These are phyloP conservation scores for Musa balbisiana DNA, from an alignment of 202 grass and related monocot species.

Conservation along the genomic window DNA sequence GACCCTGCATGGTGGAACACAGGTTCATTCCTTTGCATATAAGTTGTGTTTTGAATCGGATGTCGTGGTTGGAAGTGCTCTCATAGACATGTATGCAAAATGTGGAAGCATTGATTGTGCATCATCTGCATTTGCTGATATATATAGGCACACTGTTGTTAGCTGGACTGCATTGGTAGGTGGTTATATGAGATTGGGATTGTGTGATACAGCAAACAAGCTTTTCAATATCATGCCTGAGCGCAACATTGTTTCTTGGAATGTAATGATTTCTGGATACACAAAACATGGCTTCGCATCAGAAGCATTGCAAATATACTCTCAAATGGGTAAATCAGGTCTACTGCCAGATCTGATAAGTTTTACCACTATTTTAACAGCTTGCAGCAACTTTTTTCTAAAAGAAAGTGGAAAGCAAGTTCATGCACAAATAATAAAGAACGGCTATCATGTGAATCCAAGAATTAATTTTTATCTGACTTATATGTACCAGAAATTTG, in stretches of 20 bases:
- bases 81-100: slow-evolving; percentile 23
- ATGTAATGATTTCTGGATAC: slow-evolving; percentile 24
- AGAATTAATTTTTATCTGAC: background rate
- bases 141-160: slow-evolving; percentile 16
- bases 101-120: slow-evolving; percentile 14
- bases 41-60: slow-evolving; percentile 14
- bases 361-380: slow-evolving; percentile 13
- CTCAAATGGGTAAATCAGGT: slow-evolving; percentile 20
- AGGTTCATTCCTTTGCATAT: slow-evolving; percentile 21
- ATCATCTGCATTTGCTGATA: slow-evolving; percentile 12
- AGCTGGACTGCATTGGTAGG: slow-evolving; percentile 21
- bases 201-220: slow-evolving; percentile 10
- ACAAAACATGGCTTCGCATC: slow-evolving; percentile 17
- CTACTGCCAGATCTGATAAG: slow-evolving; percentile 14
- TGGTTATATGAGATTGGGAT: slow-evolving; percentile 18
- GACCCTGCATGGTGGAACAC: slow-evolving; percentile 12
- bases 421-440: slow-evolving; percentile 25
- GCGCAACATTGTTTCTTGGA: slow-evolving; percentile 26
- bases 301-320: slow-evolving; percentile 4
- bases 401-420: slow-evolving; percentile 21
- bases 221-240: slow-evolving; percentile 26
- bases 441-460: slow-evolving; percentile 8
- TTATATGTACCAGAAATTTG: slow-evolving; percentile 21
- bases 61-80: slow-evolving; percentile 18
- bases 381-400: slow-evolving; percentile 11